A percentile compares a stretch with the other conserved stretches of the same genome.
These are phyloP conservation scores for Maudiozyma pseudohumilis DNA, from an alignment of 805 yeast genomes.

Conservation along the genomic window DNA sequence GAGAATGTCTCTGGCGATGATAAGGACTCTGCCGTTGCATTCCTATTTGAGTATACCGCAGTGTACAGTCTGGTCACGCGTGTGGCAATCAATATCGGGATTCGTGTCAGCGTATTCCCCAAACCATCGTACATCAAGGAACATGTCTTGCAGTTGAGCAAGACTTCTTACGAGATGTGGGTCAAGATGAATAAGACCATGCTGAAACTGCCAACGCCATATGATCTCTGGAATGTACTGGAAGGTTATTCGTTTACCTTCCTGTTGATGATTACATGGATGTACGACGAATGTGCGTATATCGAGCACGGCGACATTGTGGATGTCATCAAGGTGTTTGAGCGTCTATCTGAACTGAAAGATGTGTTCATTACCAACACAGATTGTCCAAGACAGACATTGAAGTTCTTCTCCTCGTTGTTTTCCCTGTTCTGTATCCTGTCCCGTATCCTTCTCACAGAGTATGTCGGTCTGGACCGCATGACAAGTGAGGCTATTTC, in stretches of 20 bases:
- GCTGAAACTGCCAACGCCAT: conserved; percentile 10
- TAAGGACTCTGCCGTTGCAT: neutral
- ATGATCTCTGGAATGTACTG: conserved; percentile 12
- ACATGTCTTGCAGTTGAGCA: conserved; percentile 2
- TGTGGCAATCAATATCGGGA: conserved; percentile 9
- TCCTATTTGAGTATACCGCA: neutral
- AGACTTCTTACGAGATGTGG: conserved; percentile 9
- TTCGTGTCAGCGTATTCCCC: conserved; percentile 9
- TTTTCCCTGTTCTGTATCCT: conserved; percentile 7
- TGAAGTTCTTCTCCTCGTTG: conserved; percentile 6
- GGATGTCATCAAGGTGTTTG: conserved; percentile 8
- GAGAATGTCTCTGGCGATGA: neutral
- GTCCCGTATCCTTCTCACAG: conserved; percentile 3
- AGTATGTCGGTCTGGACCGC: conserved; percentile 1
- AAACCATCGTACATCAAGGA: conserved; percentile 5
- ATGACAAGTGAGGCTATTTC: neutral
- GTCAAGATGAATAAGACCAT: conserved; percentile 7
- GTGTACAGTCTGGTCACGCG: conserved; percentile 5
- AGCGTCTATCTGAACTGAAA: conserved; percentile 5
- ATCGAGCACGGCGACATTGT: conserved; percentile 8
- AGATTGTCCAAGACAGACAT: neutral
- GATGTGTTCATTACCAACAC: neutral
- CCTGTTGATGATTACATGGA: conserved; percentile 7
- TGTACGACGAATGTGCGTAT: conserved; percentile 4
- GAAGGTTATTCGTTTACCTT: conserved; percentile 8